A percentile compares a stretch with the other conserved stretches of the same genome.
These are phyloP conservation scores for Metroxylon sagu DNA, from an alignment of 176 grass and related monocot species.

Conservation along the genomic window DNA sequence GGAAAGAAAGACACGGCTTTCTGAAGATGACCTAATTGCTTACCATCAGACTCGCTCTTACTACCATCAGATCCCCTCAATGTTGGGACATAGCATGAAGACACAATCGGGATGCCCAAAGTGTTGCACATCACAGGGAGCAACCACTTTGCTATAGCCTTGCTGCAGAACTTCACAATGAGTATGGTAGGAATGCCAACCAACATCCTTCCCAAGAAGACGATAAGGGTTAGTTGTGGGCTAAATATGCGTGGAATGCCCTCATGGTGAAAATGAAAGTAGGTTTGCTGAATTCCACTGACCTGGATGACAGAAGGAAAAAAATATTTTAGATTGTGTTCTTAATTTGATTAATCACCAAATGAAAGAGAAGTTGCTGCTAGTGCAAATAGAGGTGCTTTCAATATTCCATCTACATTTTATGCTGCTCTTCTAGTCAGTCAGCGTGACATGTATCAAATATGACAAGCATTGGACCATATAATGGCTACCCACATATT, in stretches of 20 bases:
- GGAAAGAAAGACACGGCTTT: slow-evolving; percentile 49
- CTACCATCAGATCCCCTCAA: slow-evolving; percentile 37
- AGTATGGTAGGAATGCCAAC: slow-evolving; percentile 81
- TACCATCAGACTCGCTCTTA: slow-evolving; percentile 34
- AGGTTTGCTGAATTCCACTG: slow-evolving; percentile 76
- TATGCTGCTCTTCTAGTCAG: no score
- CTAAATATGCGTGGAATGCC: slow-evolving; percentile 55
- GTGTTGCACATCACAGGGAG: slow-evolving; percentile 85
- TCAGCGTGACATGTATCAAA: no score
- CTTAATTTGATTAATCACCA: no score
- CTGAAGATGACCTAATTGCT: slow-evolving; percentile 51
- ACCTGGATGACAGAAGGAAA: slow-evolving; percentile 28
- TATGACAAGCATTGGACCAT: no score
- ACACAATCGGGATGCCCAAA: slow-evolving; percentile 64
- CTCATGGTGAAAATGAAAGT: slow-evolving; percentile 61
- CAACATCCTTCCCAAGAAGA: slow-evolving; percentile 40
- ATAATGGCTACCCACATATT: no score
- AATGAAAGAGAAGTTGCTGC: no score
- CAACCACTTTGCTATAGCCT: slow-evolving; percentile 86
- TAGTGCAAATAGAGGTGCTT: no score
- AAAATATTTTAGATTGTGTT: no score
- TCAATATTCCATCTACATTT: no score
- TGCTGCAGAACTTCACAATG: slow-evolving; percentile 80
- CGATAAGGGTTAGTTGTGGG: slow-evolving; percentile 32
- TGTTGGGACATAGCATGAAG: slow-evolving; percentile 71